phyloP scores from a whole-genome alignment of 2,329 filamentous ascomycete genomes.

The Exophiala aquamarina region DNA sequence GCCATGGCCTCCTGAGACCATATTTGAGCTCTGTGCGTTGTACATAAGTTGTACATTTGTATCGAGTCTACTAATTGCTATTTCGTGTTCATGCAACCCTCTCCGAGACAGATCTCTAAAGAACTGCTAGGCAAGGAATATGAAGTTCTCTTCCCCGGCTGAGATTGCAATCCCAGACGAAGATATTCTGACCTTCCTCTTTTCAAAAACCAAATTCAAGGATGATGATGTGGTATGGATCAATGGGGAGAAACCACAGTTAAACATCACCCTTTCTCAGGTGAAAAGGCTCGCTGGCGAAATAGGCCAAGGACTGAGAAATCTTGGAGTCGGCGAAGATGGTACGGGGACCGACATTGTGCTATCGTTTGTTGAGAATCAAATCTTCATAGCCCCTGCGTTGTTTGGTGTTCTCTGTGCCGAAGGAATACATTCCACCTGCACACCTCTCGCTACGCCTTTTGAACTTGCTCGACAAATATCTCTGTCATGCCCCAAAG shows the following conservation, averaged over 20 bases:
- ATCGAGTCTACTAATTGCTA: too few species aligned
- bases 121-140: conserved; percentile 2
- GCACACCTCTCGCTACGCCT: conserved; percentile 50
- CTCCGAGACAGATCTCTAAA: too few species aligned
- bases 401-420: conserved; percentile 59
- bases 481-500: conserved; percentile 40
- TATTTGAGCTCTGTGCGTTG: too few species aligned
- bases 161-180: conserved; percentile 17
- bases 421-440: conserved; percentile 59
- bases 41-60: too few species aligned
- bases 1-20: too few species aligned
- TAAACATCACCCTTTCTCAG: conserved; percentile 53
- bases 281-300: conserved; percentile 51
- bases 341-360: conserved; percentile 55
- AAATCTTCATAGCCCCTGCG: conserved; percentile 54
- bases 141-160: conserved; percentile 21
- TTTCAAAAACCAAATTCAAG: conserved; percentile 24
- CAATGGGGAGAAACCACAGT: conserved; percentile 55
- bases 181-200: conserved; percentile 21
- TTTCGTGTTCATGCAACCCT: too few species aligned
- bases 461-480: conserved; percentile 53
- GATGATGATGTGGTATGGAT: conserved; percentile 56
- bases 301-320: conserved; percentile 56
- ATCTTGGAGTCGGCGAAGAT: conserved; percentile 52
- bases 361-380: conserved; percentile 57